Conservation (phyloP, 208 protist genomes). For the Trypanosoma avium region DNA sequence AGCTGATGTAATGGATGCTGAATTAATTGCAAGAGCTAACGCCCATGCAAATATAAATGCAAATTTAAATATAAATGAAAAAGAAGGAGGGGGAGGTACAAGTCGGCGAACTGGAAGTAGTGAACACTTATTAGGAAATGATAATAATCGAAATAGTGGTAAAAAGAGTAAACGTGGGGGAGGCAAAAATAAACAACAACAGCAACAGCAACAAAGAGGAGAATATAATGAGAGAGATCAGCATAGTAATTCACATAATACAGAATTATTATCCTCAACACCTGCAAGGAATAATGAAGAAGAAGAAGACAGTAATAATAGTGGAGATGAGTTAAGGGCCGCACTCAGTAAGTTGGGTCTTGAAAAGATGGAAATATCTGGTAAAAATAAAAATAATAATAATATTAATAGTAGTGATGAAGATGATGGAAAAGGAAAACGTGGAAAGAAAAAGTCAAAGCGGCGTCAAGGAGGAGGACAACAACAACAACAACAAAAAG, state of each 20-base stretch:
- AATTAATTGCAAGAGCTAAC: slow-evolving; percentile 21
- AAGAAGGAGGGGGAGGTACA: no score
- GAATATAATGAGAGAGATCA: slow-evolving; percentile 2
- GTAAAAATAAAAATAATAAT: no score
- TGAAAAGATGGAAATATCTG: slow-evolving; percentile 6
- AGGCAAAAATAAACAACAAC: no score
- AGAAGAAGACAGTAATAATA: no score
- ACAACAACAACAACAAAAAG: slow-evolving; percentile 29
- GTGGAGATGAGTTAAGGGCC: slow-evolving; percentile 21
- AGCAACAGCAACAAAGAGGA: not conserved
- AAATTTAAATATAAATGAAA: no score
- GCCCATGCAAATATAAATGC: slow-evolving; percentile 9
- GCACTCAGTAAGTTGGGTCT: slow-evolving; percentile 20
- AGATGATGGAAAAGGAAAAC: slow-evolving; percentile 21
- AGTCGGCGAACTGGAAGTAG: no score
- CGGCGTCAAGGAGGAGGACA: slow-evolving; percentile 10
- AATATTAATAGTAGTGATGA: no score
- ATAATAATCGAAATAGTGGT: no score
- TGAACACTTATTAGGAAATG: no score
- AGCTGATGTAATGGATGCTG: slow-evolving; percentile 24
- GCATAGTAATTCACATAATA: not conserved
- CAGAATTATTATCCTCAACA: not conserved
- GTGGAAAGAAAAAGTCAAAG: slow-evolving; percentile 28
- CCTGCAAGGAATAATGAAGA: slow-evolving; percentile 23
- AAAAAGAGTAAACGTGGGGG: no score